These are phyloP conservation scores for Bifiguratus adelaidae DNA, from an alignment of 192 early-diverging fungal genomes.

Conservation along the genomic window DNA sequence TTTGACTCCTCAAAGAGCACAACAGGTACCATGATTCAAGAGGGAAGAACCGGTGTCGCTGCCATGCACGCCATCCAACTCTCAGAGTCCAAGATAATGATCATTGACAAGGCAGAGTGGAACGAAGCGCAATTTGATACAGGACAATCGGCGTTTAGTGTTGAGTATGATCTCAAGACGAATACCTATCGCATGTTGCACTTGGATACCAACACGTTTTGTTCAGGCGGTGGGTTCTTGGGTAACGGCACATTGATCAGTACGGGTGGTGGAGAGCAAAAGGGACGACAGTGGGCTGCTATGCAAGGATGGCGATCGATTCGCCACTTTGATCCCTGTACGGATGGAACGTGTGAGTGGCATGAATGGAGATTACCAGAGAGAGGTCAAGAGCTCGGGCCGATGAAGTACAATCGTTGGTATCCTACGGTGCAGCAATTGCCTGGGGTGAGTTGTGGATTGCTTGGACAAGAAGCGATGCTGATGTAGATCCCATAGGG, in stretches of 20 bases:
- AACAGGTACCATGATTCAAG: slow-evolving; percentile 27
- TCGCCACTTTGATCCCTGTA: slow-evolving; percentile 33
- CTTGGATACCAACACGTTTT: slow-evolving; percentile 39
- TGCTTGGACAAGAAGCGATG: background rate
- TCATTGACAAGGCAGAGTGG: slow-evolving; percentile 41
- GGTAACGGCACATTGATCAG: slow-evolving; percentile 33
- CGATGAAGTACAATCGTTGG: slow-evolving; percentile 35
- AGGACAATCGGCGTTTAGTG: slow-evolving; percentile 26
- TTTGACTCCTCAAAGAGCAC: too few species aligned
- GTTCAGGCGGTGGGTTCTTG: slow-evolving; percentile 40
- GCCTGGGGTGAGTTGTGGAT: slow-evolving; percentile 8
- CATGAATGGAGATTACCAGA: too few species aligned
- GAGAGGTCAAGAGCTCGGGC: too few species aligned
- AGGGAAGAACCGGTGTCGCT: slow-evolving; percentile 30
- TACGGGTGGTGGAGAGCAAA: slow-evolving; percentile 33
- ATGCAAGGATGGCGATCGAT: slow-evolving; percentile 26
- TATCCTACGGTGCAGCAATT: slow-evolving; percentile 32
- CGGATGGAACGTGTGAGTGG: slow-evolving; percentile 27
- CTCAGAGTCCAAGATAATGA: slow-evolving; percentile 33
- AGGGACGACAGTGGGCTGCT: slow-evolving; percentile 5
- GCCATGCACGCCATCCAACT: slow-evolving; percentile 31
- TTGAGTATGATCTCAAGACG: slow-evolving; percentile 27
- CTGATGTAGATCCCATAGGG: slow-evolving; percentile 15
- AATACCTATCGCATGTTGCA: slow-evolving; percentile 27
- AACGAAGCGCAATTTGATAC: slow-evolving; percentile 20